Percentiles rank a stretch among this genome's conserved stretches.
These are phyloP conservation scores for Yamadazyma triangularis DNA, from an alignment of 1,139 yeast species.

Conservation along the genomic window DNA sequence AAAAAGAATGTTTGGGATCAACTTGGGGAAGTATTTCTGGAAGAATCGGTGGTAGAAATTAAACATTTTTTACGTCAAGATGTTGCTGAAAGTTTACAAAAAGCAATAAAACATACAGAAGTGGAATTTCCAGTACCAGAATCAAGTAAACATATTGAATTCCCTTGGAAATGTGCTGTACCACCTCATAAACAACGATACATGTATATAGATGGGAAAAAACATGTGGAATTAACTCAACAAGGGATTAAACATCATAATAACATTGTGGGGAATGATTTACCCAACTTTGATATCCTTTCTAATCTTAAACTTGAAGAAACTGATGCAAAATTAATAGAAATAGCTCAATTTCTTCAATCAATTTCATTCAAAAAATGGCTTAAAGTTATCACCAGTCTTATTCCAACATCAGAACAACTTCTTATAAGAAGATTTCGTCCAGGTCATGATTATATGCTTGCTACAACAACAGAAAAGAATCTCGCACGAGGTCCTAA, in stretches of 20 bases:
- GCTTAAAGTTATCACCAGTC: constrained; percentile 59
- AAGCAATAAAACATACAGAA: constrained; percentile 46
- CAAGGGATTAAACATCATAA: constrained; percentile 20
- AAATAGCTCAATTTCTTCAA: constrained; percentile 55
- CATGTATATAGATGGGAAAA: constrained; percentile 73
- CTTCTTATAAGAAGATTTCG: constrained; percentile 79
- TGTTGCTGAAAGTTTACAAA: constrained; percentile 30
- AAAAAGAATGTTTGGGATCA: constrained; percentile 32
- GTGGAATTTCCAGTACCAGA: constrained; percentile 57
- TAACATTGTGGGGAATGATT: constrained; percentile 44
- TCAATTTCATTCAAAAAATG: constrained; percentile 67
- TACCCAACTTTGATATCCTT: constrained; percentile 47
- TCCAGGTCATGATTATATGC: constrained; percentile 90
- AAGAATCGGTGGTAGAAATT: constrained; percentile 69
- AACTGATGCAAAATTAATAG: constrained; percentile 35
- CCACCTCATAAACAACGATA: constrained; percentile 94
- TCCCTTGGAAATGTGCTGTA: constrained; percentile 87
- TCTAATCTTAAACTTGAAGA: constrained; percentile 10
- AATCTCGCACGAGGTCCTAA: constrained; percentile 32
- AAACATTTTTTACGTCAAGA: constrained; percentile 52
- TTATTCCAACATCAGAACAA: constrained; percentile 63
- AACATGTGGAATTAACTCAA: constrained; percentile 21
- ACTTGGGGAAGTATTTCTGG: constrained; percentile 51
- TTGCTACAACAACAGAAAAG: constrained; percentile 73
- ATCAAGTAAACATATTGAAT: constrained; percentile 47